Evolutionary conservation across 202 grass and related monocot species (phyloP).

Genomic region (Zoysia matrella): DNA sequence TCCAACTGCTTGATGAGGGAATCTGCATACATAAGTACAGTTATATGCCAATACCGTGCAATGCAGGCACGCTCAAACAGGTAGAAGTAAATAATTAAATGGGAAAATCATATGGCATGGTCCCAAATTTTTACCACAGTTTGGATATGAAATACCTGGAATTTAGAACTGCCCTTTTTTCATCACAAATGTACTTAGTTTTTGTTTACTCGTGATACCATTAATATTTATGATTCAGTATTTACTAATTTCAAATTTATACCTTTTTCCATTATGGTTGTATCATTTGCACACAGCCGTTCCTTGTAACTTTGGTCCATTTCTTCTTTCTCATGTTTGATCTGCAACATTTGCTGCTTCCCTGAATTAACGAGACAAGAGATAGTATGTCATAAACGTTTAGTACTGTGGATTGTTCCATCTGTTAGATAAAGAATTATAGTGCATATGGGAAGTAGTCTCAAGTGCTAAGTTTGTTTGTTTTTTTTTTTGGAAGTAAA

Average conservation of each 20-base stretch:
- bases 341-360: conserved; percentile 61
- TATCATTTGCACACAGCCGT: conserved; percentile 55
- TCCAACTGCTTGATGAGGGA: conserved; percentile 74
- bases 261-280: conserved; percentile 77
- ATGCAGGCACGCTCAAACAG: neutral
- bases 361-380: conserved; percentile 48
- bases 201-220: neutral
- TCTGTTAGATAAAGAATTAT: conserved; percentile 7
- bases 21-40: conserved; percentile 58
- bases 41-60: conserved; percentile 7
- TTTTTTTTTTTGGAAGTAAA: too few relatives aligned
- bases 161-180: neutral
- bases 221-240: conserved; percentile 11
- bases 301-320: conserved; percentile 65
- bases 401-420: conserved; percentile 20
- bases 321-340: conserved; percentile 91
- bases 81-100: conserved; percentile 12
- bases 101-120: conserved; percentile 11
- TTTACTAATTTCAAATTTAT: conserved; percentile 38
- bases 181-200: neutral
- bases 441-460: neutral
- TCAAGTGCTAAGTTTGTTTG: too few relatives aligned
- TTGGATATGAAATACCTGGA: conserved; percentile 7
- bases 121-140: neutral
- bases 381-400: conserved; percentile 19